Conservation (phyloP, 164 flowering plant genomes). For the Berberis vulgaris region DNA sequence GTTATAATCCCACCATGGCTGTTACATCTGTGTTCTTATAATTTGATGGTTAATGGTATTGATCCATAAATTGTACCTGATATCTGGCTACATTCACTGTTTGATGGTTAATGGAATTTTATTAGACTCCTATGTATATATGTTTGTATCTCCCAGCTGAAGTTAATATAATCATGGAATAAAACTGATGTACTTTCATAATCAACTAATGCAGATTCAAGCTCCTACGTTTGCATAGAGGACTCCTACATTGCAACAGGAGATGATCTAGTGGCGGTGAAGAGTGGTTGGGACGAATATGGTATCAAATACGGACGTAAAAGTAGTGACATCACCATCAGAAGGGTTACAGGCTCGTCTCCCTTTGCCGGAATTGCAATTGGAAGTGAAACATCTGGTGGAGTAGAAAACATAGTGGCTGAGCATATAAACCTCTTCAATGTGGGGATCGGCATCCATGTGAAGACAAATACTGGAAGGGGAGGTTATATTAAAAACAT, state of each 20-base stretch:
- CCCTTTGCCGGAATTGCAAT: constrained; percentile 93
- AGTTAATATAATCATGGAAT: background rate
- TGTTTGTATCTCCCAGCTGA: background rate
- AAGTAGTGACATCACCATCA: constrained; percentile 64
- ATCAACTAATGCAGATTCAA: constrained; percentile 59
- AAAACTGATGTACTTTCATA: constrained; percentile 6
- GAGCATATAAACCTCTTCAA: constrained; percentile 69
- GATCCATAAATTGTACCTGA: constrained; percentile 9
- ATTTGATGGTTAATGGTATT: background rate
- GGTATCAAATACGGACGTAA: constrained; percentile 74
- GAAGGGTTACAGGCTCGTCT: constrained; percentile 75
- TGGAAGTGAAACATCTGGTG: constrained; percentile 96
- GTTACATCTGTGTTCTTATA: background rate
- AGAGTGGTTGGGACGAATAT: constrained; percentile 98
- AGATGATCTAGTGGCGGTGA: constrained; percentile 85
- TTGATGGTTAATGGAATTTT: too few species aligned
- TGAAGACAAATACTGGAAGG: constrained; percentile 81
- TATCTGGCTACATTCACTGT: background rate
- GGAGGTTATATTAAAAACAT: constrained; percentile 75
- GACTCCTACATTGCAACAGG: constrained; percentile 83
- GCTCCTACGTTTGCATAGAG: constrained; percentile 86
- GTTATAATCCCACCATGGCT: background rate
- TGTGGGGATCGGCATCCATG: constrained; percentile 65
- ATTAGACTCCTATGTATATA: background rate
- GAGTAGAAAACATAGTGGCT: constrained; percentile 58